Evolutionary conservation across 306 rosid genomes (phyloP).

Genomic region (Prunus mongolica): DNA sequence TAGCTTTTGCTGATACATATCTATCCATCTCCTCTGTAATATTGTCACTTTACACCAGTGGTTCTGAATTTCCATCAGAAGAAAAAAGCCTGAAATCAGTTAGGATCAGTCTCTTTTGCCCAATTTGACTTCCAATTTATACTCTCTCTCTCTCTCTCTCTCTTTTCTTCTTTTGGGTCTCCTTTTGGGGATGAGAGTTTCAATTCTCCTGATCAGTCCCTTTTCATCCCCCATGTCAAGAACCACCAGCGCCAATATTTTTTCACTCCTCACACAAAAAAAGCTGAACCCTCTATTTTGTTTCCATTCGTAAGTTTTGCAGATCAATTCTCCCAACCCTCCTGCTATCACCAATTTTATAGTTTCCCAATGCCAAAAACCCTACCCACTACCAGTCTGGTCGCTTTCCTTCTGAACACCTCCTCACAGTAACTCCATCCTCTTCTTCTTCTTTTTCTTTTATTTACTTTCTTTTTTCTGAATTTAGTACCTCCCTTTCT

Average conservation of each 20-base stretch:
- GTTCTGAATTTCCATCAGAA: not conserved
- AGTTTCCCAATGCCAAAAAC: constrained; percentile 32
- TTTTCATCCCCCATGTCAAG: constrained; percentile 7
- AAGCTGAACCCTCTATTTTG: not conserved
- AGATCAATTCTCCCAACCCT: not conserved
- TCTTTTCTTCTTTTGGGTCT: not conserved
- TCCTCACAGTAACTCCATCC: constrained; percentile 13
- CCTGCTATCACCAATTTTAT: not conserved
- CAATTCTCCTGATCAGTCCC: constrained; percentile 31
- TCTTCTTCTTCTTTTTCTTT: not conserved
- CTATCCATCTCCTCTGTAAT: not conserved
- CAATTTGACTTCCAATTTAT: constrained; percentile 13
- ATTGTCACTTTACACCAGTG: no score
- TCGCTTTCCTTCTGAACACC: constrained; percentile 46
- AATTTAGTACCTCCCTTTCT: not conserved
- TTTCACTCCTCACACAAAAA: not conserved
- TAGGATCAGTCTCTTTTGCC: constrained; percentile 17
- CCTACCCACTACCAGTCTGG: constrained; percentile 51
- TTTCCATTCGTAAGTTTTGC: not conserved
- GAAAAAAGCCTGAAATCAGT: constrained; percentile 13
- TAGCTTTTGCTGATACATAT: not conserved
- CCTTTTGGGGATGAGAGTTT: constrained; percentile 23
- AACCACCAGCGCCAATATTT: no score
- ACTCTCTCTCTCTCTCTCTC: not conserved
- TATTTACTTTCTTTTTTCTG: not conserved